Conservation (phyloP, 2,329 filamentous ascomycete genomes). For the Hortaea sp. region DNA sequence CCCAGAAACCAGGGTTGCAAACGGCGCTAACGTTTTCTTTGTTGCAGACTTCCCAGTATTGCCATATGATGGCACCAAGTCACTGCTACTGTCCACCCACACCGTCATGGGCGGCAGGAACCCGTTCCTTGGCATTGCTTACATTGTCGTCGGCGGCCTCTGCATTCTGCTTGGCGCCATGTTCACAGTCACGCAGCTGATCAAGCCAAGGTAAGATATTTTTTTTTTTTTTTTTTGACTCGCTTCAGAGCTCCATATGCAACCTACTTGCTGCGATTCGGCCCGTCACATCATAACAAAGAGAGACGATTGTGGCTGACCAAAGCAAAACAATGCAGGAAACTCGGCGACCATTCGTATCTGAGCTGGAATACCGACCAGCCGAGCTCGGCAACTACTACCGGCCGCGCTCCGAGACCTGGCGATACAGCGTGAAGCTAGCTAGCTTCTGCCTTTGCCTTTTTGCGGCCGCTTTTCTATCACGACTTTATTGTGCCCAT, state of each 20-base stretch:
- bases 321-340: conserved; percentile 43
- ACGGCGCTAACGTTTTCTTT: background rate
- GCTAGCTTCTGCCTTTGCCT: background rate
- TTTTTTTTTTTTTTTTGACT: background rate
- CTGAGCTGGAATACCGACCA: conserved; percentile 84
- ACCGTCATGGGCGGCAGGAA: conserved; percentile 94
- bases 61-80: conserved; percentile 77
- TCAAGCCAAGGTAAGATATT: conserved; percentile 67
- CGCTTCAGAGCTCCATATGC: background rate
- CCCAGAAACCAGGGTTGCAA: conserved; percentile 2
- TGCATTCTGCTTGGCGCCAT: conserved; percentile 81
- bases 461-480: background rate
- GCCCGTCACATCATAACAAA: background rate
- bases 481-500: too few relatives aligned
- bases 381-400: conserved; percentile 45
- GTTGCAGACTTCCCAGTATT: conserved; percentile 66
- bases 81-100: conserved; percentile 76
- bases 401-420: conserved; percentile 29
- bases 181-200: conserved; percentile 82
- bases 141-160: conserved; percentile 84
- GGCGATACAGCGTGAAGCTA: conserved; percentile 19
- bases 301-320: conserved; percentile 2
- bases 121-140: conserved; percentile 90
- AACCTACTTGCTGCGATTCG: background rate
- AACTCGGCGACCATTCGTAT: conserved; percentile 96